A percentile compares a stretch with the other conserved stretches of the same genome.
These are phyloP conservation scores for Phytophthora hibernalis DNA, from an alignment of 352 stramenopile genomes.

Conservation along the genomic window DNA sequence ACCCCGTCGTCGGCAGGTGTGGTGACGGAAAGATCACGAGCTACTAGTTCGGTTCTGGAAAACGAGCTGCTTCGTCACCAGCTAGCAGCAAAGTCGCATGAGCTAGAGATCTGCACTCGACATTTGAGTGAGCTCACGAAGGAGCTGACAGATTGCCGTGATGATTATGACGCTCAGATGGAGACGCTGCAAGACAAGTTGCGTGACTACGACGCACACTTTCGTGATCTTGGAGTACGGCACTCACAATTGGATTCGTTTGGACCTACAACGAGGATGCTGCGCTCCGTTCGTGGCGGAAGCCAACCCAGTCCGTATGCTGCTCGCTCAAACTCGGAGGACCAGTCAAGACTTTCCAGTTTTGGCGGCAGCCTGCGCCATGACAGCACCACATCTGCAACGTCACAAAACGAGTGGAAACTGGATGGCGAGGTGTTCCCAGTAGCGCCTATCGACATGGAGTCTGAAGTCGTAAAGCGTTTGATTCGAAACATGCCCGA, in stretches of 20 bases:
- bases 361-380: slow-evolving; percentile 16
- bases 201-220: slow-evolving; percentile 55
- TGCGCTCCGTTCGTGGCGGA: slow-evolving; percentile 69
- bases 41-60: slow-evolving; percentile 38
- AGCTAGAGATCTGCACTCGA: slow-evolving; percentile 50
- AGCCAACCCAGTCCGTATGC: slow-evolving; percentile 17
- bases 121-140: slow-evolving; percentile 56
- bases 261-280: slow-evolving; percentile 58
- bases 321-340: slow-evolving; percentile 8
- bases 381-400: slow-evolving; percentile 36
- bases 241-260: slow-evolving; percentile 54
- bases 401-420: slow-evolving; percentile 53
- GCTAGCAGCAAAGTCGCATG: slow-evolving; percentile 52
- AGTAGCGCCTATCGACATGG: slow-evolving; percentile 73
- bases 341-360: neutral
- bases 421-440: slow-evolving; percentile 76
- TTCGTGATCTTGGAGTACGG: slow-evolving; percentile 56
- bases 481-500: slow-evolving; percentile 74
- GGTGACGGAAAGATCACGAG: slow-evolving; percentile 18
- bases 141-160: slow-evolving; percentile 57
- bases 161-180: slow-evolving; percentile 65
- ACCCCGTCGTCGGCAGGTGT: neutral
- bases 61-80: slow-evolving; percentile 70
- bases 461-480: slow-evolving; percentile 75
- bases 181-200: slow-evolving; percentile 52